Conservation (phyloP, 768 basidiomycete species). For the Mycena crocata region DNA sequence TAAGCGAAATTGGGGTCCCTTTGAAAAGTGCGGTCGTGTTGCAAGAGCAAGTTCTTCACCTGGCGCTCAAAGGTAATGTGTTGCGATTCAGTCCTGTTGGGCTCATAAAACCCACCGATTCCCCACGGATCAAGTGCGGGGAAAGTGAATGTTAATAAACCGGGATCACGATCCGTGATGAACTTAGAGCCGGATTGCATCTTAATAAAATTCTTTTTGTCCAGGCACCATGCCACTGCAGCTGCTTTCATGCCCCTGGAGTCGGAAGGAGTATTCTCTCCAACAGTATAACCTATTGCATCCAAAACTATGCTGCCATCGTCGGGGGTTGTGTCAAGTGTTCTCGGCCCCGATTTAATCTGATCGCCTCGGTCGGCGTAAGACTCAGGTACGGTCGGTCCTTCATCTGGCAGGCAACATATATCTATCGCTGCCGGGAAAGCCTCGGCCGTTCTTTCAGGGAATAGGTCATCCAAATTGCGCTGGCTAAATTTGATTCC, state of each 20-base stretch:
- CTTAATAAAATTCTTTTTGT: not conserved
- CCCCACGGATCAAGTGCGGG: not conserved
- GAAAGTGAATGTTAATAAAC: not conserved
- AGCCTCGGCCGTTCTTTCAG: not conserved
- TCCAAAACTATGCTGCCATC: not conserved
- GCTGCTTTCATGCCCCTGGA: not conserved
- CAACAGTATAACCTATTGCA: not conserved
- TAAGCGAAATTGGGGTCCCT: constrained; percentile 1
- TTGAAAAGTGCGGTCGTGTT: not conserved
- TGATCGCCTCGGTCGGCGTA: not conserved
- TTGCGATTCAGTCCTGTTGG: not conserved
- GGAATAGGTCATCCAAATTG: not conserved
- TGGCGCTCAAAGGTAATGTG: not conserved
- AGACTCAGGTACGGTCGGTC: not conserved
- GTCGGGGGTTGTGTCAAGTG: not conserved
- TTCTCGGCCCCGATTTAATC: too few relatives aligned
- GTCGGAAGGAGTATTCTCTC: not conserved
- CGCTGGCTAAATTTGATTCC: not conserved
- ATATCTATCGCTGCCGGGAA: not conserved
- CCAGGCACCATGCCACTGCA: not conserved
- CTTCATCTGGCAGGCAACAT: not conserved
- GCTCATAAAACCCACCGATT: not conserved
- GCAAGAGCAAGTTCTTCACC: not conserved
- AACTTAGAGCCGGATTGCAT: constrained; percentile 1
- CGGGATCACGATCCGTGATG: not conserved